Percentiles rank a stretch among this genome's conserved stretches.
Evolutionary conservation across 805 yeast genomes (phyloP).

Genomic region (Candida verbasci): DNA sequence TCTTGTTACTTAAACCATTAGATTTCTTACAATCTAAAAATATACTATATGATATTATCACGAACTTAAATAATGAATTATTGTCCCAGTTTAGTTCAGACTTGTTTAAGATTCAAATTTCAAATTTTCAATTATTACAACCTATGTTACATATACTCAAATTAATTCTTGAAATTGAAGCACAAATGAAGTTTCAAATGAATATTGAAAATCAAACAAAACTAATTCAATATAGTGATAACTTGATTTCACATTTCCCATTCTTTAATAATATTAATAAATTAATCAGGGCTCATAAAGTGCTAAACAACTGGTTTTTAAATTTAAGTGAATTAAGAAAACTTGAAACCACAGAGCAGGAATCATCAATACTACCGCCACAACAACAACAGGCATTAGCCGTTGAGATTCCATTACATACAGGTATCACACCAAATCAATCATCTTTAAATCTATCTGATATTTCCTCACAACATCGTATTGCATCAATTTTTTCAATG

Average conservation of each 20-base stretch:
- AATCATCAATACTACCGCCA: not conserved
- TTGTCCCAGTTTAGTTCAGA: conserved; percentile 7
- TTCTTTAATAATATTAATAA: conserved; percentile 24
- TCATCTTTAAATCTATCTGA: not conserved
- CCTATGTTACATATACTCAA: conserved; percentile 27
- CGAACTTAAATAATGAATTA: conserved; percentile 5
- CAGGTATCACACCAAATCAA: not conserved
- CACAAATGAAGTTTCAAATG: conserved; percentile 6
- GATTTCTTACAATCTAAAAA: conserved; percentile 7
- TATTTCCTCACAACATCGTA: conserved; percentile 3
- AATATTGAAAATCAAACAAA: conserved; percentile 5
- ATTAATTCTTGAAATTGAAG: conserved; percentile 19
- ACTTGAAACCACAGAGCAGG: not conserved
- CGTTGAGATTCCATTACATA: not conserved
- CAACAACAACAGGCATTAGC: not conserved
- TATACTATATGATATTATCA: conserved; percentile 10
- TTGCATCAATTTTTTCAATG: conserved; percentile 3
- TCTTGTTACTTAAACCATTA: conserved; percentile 10
- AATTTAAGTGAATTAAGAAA: conserved; percentile 11
- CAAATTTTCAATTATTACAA: conserved; percentile 29
- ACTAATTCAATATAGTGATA: conserved; percentile 16
- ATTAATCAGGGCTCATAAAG: conserved; percentile 18
- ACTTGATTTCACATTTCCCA: conserved; percentile 21
- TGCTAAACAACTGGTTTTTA: conserved; percentile 22
- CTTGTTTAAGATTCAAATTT: conserved; percentile 18